These are phyloP conservation scores for Naematelia aurantialba DNA, from an alignment of 768 basidiomycete species.

Conservation along the genomic window DNA sequence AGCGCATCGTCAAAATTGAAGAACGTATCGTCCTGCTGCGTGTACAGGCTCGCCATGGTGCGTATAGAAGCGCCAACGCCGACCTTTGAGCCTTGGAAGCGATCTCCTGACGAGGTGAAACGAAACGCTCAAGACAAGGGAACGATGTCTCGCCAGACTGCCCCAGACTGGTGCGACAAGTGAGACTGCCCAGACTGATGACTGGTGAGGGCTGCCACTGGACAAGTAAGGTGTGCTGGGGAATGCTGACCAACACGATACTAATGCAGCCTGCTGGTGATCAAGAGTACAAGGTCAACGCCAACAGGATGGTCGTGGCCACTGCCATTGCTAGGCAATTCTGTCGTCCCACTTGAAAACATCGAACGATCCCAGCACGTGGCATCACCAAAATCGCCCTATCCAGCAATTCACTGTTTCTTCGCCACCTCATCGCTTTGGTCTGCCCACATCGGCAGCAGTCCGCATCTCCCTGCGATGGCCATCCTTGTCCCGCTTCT, in stretches of 20 bases:
- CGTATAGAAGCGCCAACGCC: too few relatives aligned
- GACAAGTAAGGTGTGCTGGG: not conserved
- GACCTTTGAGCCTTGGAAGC: too few relatives aligned
- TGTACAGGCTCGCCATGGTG: slow-evolving; percentile 16
- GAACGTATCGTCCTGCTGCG: slow-evolving; percentile 8
- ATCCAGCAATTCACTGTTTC: not conserved
- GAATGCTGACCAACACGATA: too few relatives aligned
- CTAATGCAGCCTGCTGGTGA: not conserved
- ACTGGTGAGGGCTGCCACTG: too few relatives aligned
- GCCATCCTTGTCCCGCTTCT: slow-evolving; percentile 16
- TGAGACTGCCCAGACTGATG: too few relatives aligned
- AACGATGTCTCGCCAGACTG: not conserved
- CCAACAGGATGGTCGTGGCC: not conserved
- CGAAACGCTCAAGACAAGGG: not conserved
- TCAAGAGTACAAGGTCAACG: not conserved
- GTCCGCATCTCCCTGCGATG: slow-evolving; percentile 23
- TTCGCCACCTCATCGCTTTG: slow-evolving; percentile 3
- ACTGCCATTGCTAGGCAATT: not conserved
- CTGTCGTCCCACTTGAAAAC: slow-evolving; percentile 1
- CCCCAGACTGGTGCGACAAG: not conserved
- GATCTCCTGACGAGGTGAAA: not conserved
- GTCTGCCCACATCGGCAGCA: slow-evolving; percentile 28
- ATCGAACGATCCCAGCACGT: not conserved
- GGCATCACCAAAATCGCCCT: not conserved
- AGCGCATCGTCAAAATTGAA: slow-evolving; percentile 20